Evolutionary conservation across 495 filamentous ascomycete genomes (phyloP), one percentile per base, ranked within the genome.

Genomic region (Gamarada debralockiae): DNA sequence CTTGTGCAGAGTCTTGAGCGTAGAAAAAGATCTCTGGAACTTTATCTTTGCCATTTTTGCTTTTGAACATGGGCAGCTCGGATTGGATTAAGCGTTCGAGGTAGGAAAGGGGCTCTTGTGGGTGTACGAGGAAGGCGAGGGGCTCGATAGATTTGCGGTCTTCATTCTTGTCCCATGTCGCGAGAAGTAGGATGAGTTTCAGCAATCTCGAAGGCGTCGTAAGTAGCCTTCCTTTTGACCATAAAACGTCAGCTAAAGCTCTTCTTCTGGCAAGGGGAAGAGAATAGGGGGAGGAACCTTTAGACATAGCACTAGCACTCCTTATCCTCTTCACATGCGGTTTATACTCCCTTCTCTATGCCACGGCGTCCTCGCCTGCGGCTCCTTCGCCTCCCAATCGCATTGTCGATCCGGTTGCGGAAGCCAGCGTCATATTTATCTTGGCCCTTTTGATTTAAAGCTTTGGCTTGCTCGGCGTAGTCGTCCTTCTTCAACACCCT

Each of bases 51-150:
- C 77, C 80, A 41, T 73, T 58, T n/a, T 77, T 70, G 2, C 76
- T 69, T 40, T 68, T 73, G n/a, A 96, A 73, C 0, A 79, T 77
- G 0, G 92, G 89, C 0, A 97, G 63, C 67, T 97, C 92, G 53
- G 89, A 83, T 67, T 96, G 92, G 55, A 97, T 90, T 2, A 97
- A 73, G 2, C 87, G 85, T 67, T 96, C 90, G 36, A 96, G 82
- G 66, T 96, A 95, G 23, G 90, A 96, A 14, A 97, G 75, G 0
- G 92, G 92, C 66, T 97, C 92, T 58, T 93, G 88, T 0, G 92
- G 90, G 66, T 97, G 92, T 5, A 97, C 76, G 6, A 97, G 80
- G 1, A 97, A 81, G 6, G 91, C 90, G 6, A 97, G 80, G 0
- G 92, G 89, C 64, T 93, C 89, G 24, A 90, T 77, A 39, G 81